Base-by-base conservation (phyloP, 257 asterid genomes). In the Thymus mandschuricus region DNA sequence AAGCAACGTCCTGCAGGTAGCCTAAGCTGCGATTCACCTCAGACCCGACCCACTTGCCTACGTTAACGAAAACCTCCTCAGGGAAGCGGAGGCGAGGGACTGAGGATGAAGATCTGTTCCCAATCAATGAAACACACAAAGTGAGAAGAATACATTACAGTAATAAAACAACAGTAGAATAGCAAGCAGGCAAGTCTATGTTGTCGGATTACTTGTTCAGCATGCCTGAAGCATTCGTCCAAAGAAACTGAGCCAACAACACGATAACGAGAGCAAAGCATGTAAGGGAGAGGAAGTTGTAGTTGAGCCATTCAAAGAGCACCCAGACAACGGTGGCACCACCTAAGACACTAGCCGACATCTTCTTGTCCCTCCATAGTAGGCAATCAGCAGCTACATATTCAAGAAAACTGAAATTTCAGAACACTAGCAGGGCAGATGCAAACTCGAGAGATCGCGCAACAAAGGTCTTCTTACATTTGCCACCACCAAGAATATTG, bases 281-380 rank as follows among this genome's bases (percentile, higher is more conserved):
- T 67, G 82, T 1, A 35, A 92, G 86, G 10, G 98, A 56, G 50
- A 92, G 96, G 70, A 92, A 83, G 69, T 89, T 77, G 83, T 86
- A 92, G 52, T 88, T 81, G 21, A 92, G 94, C 98, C 96, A 92
- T 72, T 89, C 97, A 50, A 92, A 89, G 33, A 92, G 85, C 79
- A 88, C 84, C 98, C 98, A 92, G 54, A 80, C 64, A 8, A 80
- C 66, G 5, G 98, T 88, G 15, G 98, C 92, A 57, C 87, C 81
- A 33, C 84, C 66, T 62, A 92, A 76, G 56, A 79, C 74, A 44
- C 97, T 80, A 21, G 91, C 96, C 12, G 97, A 92, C 59, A 82
- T 88, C 83, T 82, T 92, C 89, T 92, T 92, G 82, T 90, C 82
- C 81, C 96, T 92, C 98, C 98, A 92, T 52, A 92, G 79, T 58